Percentiles rank a stretch among this genome's conserved stretches.
Conservation (phyloP, 108 stramenopile genomes). For the Cyclostephanos tholiformis region DNA sequence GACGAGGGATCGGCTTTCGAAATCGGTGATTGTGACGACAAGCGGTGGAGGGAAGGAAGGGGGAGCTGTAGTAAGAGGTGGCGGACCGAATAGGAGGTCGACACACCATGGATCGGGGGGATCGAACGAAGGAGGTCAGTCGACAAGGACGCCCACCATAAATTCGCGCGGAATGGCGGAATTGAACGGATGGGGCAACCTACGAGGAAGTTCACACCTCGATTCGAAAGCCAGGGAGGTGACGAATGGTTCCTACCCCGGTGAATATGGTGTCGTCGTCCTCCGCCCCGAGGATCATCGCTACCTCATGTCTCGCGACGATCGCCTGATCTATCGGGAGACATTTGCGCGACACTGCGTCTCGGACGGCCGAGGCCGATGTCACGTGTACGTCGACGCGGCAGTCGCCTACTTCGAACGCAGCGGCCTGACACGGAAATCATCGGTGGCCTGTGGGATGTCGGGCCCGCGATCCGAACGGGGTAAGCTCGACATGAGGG, state of each 20-base stretch:
- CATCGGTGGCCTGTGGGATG: slow-evolving; percentile 11
- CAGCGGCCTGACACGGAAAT: slow-evolving; percentile 6
- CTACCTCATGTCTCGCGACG: slow-evolving; percentile 18
- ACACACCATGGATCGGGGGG: no score
- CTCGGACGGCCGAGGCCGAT: not conserved
- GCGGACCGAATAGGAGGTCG: no score
- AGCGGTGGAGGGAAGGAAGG: no score
- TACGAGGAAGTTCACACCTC: no score
- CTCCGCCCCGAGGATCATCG: not conserved
- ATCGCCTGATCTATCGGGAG: slow-evolving; percentile 4
- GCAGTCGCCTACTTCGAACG: slow-evolving; percentile 1
- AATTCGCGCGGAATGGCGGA: no score
- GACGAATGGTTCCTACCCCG: no score
- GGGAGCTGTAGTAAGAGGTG: no score
- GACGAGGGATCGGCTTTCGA: not conserved
- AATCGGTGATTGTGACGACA: no score
- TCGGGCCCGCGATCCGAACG: slow-evolving; percentile 1
- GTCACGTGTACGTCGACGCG: not conserved
- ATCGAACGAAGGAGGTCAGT: no score
- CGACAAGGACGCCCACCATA: no score
- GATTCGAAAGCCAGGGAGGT: not conserved
- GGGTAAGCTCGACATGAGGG: not conserved
- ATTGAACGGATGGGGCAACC: no score
- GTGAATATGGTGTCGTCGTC: no score
- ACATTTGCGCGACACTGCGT: slow-evolving; percentile 13